Evolutionary conservation across 345 rosid species (phyloP).

Genomic region (Syzygium grande): DNA sequence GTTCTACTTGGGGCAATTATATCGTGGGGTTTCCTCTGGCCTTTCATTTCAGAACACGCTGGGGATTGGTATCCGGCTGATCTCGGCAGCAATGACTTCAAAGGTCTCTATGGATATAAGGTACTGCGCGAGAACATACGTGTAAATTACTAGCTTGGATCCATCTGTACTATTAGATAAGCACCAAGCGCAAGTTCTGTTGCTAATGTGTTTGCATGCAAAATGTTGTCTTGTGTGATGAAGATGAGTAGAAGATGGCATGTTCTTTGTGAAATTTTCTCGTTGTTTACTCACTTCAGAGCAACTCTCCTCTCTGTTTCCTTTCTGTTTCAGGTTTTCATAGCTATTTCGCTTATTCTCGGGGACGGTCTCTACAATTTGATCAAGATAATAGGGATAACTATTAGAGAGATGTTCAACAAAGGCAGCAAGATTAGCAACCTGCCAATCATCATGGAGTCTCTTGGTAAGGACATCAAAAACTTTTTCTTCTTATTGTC

Average conservation of each 20-base stretch:
- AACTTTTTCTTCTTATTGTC: background rate
- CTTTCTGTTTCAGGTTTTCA: slow-evolving; percentile 51
- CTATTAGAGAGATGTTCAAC: slow-evolving; percentile 50
- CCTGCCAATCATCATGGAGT: slow-evolving; percentile 48
- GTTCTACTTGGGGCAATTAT: slow-evolving; percentile 84
- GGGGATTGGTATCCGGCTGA: slow-evolving; percentile 91
- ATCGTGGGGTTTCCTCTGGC: slow-evolving; percentile 95
- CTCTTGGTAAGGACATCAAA: slow-evolving; percentile 36
- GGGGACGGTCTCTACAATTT: slow-evolving; percentile 93
- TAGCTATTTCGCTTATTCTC: slow-evolving; percentile 78
- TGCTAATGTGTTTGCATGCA: background rate
- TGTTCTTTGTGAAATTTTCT: background rate
- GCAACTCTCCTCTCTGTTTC: background rate
- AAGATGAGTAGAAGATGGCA: background rate
- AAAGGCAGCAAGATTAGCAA: slow-evolving; percentile 34
- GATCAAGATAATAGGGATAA: slow-evolving; percentile 60
- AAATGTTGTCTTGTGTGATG: background rate
- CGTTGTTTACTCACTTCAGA: background rate
- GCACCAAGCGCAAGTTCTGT: background rate
- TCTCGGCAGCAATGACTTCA: slow-evolving; percentile 71
- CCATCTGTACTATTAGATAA: background rate
- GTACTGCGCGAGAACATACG: slow-evolving; percentile 15
- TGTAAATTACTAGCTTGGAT: background rate
- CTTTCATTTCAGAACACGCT: slow-evolving; percentile 58
- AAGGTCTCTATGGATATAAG: slow-evolving; percentile 94